Percentiles rank a stretch among this genome's conserved stretches.
Evolutionary conservation across 108 stramenopile species (phyloP).

Genomic region (Skeletonema costatum): DNA sequence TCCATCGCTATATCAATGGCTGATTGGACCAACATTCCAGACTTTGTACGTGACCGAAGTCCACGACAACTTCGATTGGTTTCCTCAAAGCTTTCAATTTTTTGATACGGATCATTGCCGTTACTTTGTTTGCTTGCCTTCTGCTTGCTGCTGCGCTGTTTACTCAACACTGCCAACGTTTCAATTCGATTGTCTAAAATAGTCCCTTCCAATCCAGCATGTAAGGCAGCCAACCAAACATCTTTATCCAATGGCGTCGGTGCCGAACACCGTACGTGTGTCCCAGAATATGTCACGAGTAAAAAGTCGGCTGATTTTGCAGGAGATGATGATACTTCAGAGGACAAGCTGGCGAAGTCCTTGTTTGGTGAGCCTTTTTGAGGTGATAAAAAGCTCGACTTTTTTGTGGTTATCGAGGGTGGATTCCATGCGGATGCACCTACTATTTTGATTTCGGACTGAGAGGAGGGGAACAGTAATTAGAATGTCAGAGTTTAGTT

Average conservation of each 20-base stretch:
- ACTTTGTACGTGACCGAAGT: slow-evolving; percentile 8
- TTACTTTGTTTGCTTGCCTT: background rate
- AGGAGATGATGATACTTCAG: slow-evolving; percentile 32
- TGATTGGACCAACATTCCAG: slow-evolving; percentile 27
- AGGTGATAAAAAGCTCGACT: slow-evolving; percentile 1
- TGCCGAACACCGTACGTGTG: slow-evolving; percentile 70
- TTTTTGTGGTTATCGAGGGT: slow-evolving; percentile 16
- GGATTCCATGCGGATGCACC: slow-evolving; percentile 77
- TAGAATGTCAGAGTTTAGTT: background rate
- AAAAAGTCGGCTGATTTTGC: slow-evolving; percentile 42
- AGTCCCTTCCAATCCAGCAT: slow-evolving; percentile 71
- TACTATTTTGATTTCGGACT: slow-evolving; percentile 74
- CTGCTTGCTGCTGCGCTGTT: background rate
- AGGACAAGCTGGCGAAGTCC: slow-evolving; percentile 1
- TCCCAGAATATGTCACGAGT: slow-evolving; percentile 76
- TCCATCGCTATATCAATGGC: slow-evolving; percentile 17
- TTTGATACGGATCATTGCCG: background rate
- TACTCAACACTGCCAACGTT: slow-evolving; percentile 34
- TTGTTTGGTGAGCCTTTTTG: slow-evolving; percentile 45
- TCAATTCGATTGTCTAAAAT: slow-evolving; percentile 35
- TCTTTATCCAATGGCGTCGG: slow-evolving; percentile 66
- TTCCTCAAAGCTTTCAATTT: background rate
- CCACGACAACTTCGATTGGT: slow-evolving; percentile 1
- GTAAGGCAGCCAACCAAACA: slow-evolving; percentile 75
- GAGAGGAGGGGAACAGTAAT: background rate